phyloP scores from a whole-genome alignment of 352 stramenopile species.

The Saprolegnia parasitica region DNA sequence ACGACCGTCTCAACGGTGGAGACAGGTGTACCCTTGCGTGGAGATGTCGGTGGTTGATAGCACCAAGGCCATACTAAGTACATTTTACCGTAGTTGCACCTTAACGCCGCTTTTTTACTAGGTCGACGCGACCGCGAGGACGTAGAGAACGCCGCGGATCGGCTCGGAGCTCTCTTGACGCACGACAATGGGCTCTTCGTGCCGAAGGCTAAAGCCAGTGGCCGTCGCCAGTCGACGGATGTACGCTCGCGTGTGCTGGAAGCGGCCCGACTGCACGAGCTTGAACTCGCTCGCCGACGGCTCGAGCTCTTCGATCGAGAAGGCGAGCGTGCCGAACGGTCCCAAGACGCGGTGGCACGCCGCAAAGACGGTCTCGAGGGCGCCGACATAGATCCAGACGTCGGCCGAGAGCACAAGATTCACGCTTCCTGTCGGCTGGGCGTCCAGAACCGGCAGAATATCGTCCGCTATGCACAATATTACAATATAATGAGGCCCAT shows the following conservation, averaged over 20 bases:
- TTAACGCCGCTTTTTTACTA: too few relatives aligned
- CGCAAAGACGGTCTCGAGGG: constrained; percentile 54
- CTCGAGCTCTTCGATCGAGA: constrained; percentile 62
- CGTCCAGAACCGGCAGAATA: constrained; percentile 31
- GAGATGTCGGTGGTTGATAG: too few relatives aligned
- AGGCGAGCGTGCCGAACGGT: constrained; percentile 37
- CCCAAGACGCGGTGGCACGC: constrained; percentile 46
- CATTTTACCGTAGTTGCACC: too few relatives aligned
- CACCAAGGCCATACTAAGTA: too few relatives aligned
- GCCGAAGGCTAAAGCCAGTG: constrained; percentile 39
- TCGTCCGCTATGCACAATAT: constrained; percentile 10
- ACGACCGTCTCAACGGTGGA: too few relatives aligned
- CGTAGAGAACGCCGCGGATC: constrained; percentile 61
- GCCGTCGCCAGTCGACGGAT: constrained; percentile 40
- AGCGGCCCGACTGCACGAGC: constrained; percentile 64
- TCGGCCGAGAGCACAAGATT: constrained; percentile 71
- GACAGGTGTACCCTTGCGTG: too few relatives aligned
- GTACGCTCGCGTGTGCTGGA: constrained; percentile 71
- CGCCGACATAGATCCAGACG: constrained; percentile 86
- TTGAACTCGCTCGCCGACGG: constrained; percentile 33
- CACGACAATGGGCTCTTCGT: constrained; percentile 47
- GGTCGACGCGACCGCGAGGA: too few relatives aligned
- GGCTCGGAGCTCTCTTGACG: constrained; percentile 68
- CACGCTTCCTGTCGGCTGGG: constrained; percentile 40
- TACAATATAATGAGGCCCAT: background rate